phyloP scores from a whole-genome alignment of 352 stramenopile genomes.

The Globisporangium abappressorium region DNA sequence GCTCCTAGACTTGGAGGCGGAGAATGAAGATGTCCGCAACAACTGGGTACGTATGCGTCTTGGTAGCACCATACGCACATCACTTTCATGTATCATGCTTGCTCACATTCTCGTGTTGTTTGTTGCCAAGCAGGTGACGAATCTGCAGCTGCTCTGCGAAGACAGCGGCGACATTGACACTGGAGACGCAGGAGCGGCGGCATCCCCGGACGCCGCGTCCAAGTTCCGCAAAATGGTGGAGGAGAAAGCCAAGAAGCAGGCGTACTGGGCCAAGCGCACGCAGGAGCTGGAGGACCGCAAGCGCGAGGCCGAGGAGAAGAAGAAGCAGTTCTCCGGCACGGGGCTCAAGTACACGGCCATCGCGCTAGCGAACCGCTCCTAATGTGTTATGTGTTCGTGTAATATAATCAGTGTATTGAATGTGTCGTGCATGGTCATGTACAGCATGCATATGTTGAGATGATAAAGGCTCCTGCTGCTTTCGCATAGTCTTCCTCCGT shows the following conservation, averaged over 20 bases:
- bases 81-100: neutral
- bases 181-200: slow-evolving; percentile 7
- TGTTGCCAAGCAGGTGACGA: slow-evolving; percentile 37
- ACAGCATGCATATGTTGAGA: neutral
- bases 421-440: neutral
- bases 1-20: slow-evolving; percentile 70
- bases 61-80: too few relatives aligned
- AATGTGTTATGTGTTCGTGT: neutral
- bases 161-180: slow-evolving; percentile 35
- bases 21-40: slow-evolving; percentile 55
- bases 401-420: neutral
- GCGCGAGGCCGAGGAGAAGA: slow-evolving; percentile 69
- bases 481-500: neutral
- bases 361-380: slow-evolving; percentile 64
- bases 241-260: slow-evolving; percentile 73
- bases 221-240: slow-evolving; percentile 74
- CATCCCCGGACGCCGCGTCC: slow-evolving; percentile 11
- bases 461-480: neutral
- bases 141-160: slow-evolving; percentile 74
- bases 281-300: slow-evolving; percentile 76
- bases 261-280: slow-evolving; percentile 74
- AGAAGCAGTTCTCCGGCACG: slow-evolving; percentile 66
- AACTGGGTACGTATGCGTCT: slow-evolving; percentile 43
- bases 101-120: neutral
- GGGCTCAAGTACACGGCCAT: slow-evolving; percentile 85